Evolutionary conservation across 768 basidiomycete genomes (phyloP).

Genomic region (Suillus ampliporus): DNA sequence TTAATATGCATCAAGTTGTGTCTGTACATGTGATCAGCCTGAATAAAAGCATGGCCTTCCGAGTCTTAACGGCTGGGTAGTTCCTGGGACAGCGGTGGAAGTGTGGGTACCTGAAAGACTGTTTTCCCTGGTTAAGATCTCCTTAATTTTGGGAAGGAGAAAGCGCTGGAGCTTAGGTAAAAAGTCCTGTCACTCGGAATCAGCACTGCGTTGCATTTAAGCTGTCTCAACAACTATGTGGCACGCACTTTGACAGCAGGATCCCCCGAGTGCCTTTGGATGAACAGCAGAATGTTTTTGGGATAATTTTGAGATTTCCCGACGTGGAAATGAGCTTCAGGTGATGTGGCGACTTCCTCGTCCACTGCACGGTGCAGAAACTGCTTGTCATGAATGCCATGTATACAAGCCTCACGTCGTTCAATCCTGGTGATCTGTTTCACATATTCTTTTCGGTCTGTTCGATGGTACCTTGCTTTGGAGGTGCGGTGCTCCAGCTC

Average conservation of each 20-base stretch:
- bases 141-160: slow-evolving; percentile 14
- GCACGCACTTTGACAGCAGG: slow-evolving; percentile 26
- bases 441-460: slow-evolving; percentile 7
- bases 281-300: not conserved
- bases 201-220: not conserved
- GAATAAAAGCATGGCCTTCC: too few species aligned
- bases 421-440: not conserved
- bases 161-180: slow-evolving; percentile 12
- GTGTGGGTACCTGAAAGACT: slow-evolving; percentile 26
- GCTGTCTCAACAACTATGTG: not conserved
- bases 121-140: slow-evolving; percentile 17
- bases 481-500: slow-evolving; percentile 20
- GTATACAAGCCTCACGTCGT: not conserved
- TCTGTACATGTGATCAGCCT: too few species aligned
- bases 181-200: slow-evolving; percentile 13
- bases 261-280: slow-evolving; percentile 24
- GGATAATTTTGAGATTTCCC: slow-evolving; percentile 15
- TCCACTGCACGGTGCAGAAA: not conserved
- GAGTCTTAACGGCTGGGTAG: too few species aligned
- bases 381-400: not conserved
- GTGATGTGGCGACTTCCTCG: not conserved
- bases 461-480: slow-evolving; percentile 17
- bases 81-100: too few species aligned
- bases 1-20: too few species aligned
- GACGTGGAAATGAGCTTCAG: slow-evolving; percentile 25